phyloP scores from a whole-genome alignment of 805 yeast species.

The Metschnikowia lachancei region DNA sequence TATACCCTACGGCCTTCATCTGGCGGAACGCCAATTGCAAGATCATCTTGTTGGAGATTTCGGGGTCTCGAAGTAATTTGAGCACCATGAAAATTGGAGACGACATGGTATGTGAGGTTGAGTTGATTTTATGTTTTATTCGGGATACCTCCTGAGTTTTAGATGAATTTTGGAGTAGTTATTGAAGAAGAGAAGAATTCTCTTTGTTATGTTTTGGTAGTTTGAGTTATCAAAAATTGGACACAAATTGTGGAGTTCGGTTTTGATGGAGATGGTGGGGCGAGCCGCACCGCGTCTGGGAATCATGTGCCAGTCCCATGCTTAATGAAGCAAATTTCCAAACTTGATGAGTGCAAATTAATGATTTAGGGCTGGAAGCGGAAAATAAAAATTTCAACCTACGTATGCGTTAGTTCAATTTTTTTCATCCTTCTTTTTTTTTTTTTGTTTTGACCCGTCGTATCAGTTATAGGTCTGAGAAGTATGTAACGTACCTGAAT shows the following conservation, averaged over 20 bases:
- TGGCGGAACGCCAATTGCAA: slow-evolving; percentile 38
- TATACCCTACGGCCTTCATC: slow-evolving; percentile 33
- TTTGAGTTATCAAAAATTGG: too few species aligned
- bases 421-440: not conserved
- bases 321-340: too few species aligned
- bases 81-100: slow-evolving; percentile 21
- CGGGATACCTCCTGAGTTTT: too few species aligned
- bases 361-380: too few species aligned
- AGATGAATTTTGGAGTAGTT: too few species aligned
- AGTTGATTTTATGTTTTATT: not conserved
- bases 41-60: slow-evolving; percentile 38
- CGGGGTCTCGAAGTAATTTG: slow-evolving; percentile 38
- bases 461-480: not conserved
- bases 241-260: not conserved
- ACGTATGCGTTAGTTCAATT: too few species aligned
- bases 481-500: not conserved
- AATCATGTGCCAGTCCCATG: slow-evolving; percentile 1
- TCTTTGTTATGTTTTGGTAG: too few species aligned
- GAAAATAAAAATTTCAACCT: too few species aligned
- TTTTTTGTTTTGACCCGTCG: too few species aligned
- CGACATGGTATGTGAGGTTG: slow-evolving; percentile 3
- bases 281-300: slow-evolving; percentile 1
- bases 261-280: not conserved
- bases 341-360: too few species aligned
- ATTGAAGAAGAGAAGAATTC: too few species aligned